phyloP scores from a whole-genome alignment of 23 red algal species.

The Cyanidiococcus yangmingshanensis region DNA sequence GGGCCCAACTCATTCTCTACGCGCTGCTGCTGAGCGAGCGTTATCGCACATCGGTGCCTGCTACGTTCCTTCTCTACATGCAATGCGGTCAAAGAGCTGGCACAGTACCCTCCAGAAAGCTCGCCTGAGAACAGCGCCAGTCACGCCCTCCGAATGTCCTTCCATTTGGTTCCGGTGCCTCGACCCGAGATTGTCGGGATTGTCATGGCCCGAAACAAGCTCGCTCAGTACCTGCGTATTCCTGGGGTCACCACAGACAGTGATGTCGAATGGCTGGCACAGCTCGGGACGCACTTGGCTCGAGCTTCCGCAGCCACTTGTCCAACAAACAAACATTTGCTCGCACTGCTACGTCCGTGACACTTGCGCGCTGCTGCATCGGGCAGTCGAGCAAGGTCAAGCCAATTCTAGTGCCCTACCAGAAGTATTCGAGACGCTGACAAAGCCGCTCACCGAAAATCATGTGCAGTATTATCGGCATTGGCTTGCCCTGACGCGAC shows the following conservation, averaged over 20 bases:
- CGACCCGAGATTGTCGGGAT: constrained; percentile 31
- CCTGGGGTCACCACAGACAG: no score
- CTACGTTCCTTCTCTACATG: constrained; percentile 40
- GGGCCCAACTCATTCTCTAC: constrained; percentile 53
- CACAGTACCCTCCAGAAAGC: background rate
- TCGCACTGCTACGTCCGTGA: constrained; percentile 3
- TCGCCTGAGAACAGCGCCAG: background rate
- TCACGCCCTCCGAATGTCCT: background rate
- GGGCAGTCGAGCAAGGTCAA: background rate
- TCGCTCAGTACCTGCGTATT: constrained; percentile 6
- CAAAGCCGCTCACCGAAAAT: background rate
- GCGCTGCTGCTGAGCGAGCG: constrained; percentile 54
- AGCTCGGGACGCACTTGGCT: constrained; percentile 8
- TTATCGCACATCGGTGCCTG: constrained; percentile 25
- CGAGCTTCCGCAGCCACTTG: background rate
- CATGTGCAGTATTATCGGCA: constrained; percentile 10
- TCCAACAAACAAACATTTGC: background rate
- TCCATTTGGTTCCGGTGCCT: background rate
- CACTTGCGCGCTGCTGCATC: constrained; percentile 5
- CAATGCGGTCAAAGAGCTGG: constrained; percentile 16
- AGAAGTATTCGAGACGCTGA: background rate
- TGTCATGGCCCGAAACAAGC: constrained; percentile 20
- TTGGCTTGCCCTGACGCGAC: constrained; percentile 8
- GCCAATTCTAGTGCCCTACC: background rate
- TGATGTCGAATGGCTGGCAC: no score